Evolutionary conservation across 495 filamentous ascomycete genomes (phyloP).

Genomic region (Sphaerosporella brunnea): DNA sequence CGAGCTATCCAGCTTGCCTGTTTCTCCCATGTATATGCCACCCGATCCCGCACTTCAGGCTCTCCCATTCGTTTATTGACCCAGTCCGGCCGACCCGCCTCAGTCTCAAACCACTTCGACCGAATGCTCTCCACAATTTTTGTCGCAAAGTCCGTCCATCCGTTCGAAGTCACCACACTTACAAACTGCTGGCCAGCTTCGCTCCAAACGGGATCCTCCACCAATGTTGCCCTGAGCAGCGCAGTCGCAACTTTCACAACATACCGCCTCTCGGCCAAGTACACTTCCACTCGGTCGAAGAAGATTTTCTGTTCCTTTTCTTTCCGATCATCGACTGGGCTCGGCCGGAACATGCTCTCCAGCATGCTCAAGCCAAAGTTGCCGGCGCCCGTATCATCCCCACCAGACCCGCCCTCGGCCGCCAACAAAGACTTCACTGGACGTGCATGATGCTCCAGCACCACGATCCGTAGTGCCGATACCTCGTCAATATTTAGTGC

Average conservation of each 20-base stretch:
- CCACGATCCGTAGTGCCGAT: slow-evolving; percentile 57
- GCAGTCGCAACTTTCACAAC: slow-evolving; percentile 22
- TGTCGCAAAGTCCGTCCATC: slow-evolving; percentile 11
- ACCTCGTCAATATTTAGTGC: slow-evolving; percentile 62
- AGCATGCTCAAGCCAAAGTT: slow-evolving; percentile 1
- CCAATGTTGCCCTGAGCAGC: slow-evolving; percentile 18
- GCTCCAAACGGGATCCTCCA: slow-evolving; percentile 14
- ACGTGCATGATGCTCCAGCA: slow-evolving; percentile 70
- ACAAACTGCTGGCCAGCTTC: slow-evolving; percentile 18
- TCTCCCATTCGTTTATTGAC: slow-evolving; percentile 13
- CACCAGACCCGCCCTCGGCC: slow-evolving; percentile 10
- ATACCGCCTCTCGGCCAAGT: slow-evolving; percentile 23
- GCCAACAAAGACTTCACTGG: slow-evolving; percentile 10
- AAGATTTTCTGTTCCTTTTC: slow-evolving; percentile 13
- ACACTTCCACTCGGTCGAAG: slow-evolving; percentile 19
- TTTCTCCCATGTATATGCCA: slow-evolving; percentile 24
- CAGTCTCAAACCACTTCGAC: slow-evolving; percentile 16
- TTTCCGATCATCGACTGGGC: slow-evolving; percentile 10
- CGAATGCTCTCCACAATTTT: slow-evolving; percentile 18
- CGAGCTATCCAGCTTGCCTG: slow-evolving; percentile 14
- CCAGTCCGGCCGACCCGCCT: slow-evolving; percentile 2
- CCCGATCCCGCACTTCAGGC: slow-evolving; percentile 9
- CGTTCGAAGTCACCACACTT: slow-evolving; percentile 17
- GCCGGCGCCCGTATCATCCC: slow-evolving; percentile 1
- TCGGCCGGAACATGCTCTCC: slow-evolving; percentile 5